Evolutionary conservation across 805 yeast genomes (phyloP), one percentile per base, ranked within the genome.

Genomic region (Pichia scutulata): DNA sequence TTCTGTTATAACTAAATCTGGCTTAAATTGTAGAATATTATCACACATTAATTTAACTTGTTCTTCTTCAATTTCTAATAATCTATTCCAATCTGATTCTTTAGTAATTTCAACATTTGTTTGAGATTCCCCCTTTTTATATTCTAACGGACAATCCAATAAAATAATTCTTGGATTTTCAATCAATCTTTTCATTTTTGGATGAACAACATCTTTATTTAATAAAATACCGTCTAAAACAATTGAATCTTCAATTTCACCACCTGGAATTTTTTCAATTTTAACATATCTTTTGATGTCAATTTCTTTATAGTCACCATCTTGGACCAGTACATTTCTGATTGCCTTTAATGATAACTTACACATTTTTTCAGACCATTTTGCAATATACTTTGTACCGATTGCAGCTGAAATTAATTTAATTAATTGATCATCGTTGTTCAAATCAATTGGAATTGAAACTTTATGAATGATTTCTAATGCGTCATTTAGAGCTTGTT

Each of bases 61-160:
- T 69, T 93, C 99, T 72, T 93, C 99, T 72, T 93, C 99, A 64
- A 93, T 92, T 72, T 92, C 89, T 62, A 93, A 74, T 55, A 93
- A 81, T 69, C 98, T 81, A 66, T 84, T 84, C 98, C 98, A 93
- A 71, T 93, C 99, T 55, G 82, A 86, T 69, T 92, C 98, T 62
- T 89, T 89, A 42, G 96, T 85, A 68, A 93, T 90, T 73, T 93
- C 99, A 59, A 93, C 88, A 70, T 93, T 92, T 48, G 98, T 93
- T 70, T 93, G 99, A 3, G 97, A 89, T 72, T 93, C 99, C 57
- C 99, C 99, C 77, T 93, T 93, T 74, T 93, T 93, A 73, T 93
- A 93, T 71, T 93, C 99, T 60, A 93, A 76, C 13, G 99, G 97
- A 70, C 97, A 90, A 71, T 93, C 99, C 59, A 93, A 76, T 58